Conservation (phyloP, 192 early-diverging fungal genomes). For the Cladochytrium replicatum region DNA sequence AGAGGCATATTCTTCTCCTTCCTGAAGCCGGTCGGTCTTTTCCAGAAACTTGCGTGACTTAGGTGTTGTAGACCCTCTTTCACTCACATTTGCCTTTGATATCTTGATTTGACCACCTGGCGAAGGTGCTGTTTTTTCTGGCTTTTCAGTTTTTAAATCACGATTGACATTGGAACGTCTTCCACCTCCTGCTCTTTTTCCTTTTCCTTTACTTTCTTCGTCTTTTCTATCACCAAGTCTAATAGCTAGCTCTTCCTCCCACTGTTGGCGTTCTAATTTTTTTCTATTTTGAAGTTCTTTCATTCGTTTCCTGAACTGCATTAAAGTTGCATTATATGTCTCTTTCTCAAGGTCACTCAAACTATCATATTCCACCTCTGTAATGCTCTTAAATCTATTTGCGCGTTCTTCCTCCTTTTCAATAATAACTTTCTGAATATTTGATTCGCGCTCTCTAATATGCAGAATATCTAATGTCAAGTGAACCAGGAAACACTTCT, state of each 20-base stretch:
- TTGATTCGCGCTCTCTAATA: slow-evolving; percentile 35
- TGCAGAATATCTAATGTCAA: slow-evolving; percentile 27
- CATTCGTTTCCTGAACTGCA: slow-evolving; percentile 28
- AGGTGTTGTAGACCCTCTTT: slow-evolving; percentile 3
- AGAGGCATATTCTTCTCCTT: slow-evolving; percentile 11
- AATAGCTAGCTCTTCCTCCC: slow-evolving; percentile 40
- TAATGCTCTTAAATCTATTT: slow-evolving; percentile 29
- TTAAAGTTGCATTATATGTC: slow-evolving; percentile 32
- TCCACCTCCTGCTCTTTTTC: slow-evolving; percentile 24
- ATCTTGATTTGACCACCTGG: not conserved
- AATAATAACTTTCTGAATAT: slow-evolving; percentile 8
- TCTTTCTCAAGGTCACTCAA: slow-evolving; percentile 34
- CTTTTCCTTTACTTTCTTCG: slow-evolving; percentile 29
- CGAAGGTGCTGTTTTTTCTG: slow-evolving; percentile 18
- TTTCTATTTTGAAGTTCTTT: slow-evolving; percentile 41
- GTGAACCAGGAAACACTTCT: slow-evolving; percentile 25
- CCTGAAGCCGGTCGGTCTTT: slow-evolving; percentile 5
- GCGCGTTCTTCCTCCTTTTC: slow-evolving; percentile 33
- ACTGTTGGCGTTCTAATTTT: slow-evolving; percentile 31
- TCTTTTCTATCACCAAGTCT: slow-evolving; percentile 36
- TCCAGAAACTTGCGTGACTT: not conserved
- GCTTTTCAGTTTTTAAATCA: slow-evolving; percentile 20
- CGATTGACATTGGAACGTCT: slow-evolving; percentile 7
- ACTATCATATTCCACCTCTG: slow-evolving; percentile 48
- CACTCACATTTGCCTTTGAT: too few relatives aligned